Conservation (phyloP, 352 stramenopile genomes). For the Phytophthora gonapodyides region DNA sequence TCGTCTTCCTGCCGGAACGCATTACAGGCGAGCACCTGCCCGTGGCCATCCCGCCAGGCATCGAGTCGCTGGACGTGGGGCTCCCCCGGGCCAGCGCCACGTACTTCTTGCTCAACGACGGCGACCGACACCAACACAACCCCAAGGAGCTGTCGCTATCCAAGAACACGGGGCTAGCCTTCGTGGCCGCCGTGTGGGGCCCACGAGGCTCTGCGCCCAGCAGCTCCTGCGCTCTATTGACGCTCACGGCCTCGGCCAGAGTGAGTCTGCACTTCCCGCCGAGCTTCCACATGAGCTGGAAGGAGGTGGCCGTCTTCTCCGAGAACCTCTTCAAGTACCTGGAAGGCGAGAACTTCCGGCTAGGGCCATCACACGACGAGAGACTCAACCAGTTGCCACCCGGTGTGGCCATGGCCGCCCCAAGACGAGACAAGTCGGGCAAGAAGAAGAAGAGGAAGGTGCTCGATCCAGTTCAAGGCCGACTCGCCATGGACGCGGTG, state of each 20-base stretch:
- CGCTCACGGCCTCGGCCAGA: constrained; percentile 59
- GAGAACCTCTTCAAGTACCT: constrained; percentile 73
- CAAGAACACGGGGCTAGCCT: constrained; percentile 69
- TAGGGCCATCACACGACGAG: constrained; percentile 25
- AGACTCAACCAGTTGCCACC: constrained; percentile 23
- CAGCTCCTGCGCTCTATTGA: constrained; percentile 67
- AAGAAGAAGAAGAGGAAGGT: constrained; percentile 31
- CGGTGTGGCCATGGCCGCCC: constrained; percentile 28
- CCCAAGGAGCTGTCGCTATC: constrained; percentile 83
- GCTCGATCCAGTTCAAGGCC: constrained; percentile 8
- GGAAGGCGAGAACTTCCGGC: constrained; percentile 44
- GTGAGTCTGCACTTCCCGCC: constrained; percentile 76
- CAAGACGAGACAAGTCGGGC: constrained; percentile 27
- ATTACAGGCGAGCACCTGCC: constrained; percentile 53
- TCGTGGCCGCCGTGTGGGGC: constrained; percentile 68
- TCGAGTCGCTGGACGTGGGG: constrained; percentile 38
- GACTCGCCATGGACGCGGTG: constrained; percentile 40
- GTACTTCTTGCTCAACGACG: constrained; percentile 72
- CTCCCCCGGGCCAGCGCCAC: constrained; percentile 44
- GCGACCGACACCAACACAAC: constrained; percentile 76
- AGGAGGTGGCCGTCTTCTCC: constrained; percentile 69
- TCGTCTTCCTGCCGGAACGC: constrained; percentile 67
- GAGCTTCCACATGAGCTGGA: constrained; percentile 85
- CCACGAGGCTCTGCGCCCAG: constrained; percentile 76
- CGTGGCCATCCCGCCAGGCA: constrained; percentile 51